Evolutionary conservation across 2,329 filamentous ascomycete genomes (phyloP).

Genomic region (Aspergillus quadrilineatus): DNA sequence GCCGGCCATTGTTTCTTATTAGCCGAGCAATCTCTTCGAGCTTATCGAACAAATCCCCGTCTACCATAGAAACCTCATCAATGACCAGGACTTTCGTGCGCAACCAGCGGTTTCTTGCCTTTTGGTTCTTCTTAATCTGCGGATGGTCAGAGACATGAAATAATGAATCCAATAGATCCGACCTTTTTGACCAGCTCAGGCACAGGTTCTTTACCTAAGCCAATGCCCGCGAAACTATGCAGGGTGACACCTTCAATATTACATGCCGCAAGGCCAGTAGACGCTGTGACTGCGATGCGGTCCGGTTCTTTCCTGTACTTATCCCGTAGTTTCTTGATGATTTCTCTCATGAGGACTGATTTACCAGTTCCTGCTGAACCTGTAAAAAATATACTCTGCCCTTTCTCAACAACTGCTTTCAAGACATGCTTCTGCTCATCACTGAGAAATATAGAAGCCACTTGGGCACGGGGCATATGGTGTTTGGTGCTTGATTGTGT

Average conservation of each 20-base stretch:
- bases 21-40: conserved; percentile 81
- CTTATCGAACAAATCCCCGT: conserved; percentile 95
- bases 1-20: conserved; percentile 84
- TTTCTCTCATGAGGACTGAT: conserved; percentile 89
- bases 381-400: conserved; percentile 94
- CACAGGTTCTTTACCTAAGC: conserved; percentile 85
- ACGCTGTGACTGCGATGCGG: conserved; percentile 87
- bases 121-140: conserved; percentile 75
- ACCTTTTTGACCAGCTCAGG: conserved; percentile 77
- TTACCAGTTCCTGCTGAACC: conserved; percentile 96
- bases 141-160: conserved; percentile 17
- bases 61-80: conserved; percentile 98
- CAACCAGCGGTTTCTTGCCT: conserved; percentile 85
- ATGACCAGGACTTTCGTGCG: conserved; percentile 83
- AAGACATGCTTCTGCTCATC: conserved; percentile 83
- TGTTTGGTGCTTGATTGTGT: conserved; percentile 43
- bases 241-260: conserved; percentile 95
- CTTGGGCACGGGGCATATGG: conserved; percentile 34
- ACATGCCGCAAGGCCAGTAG: conserved; percentile 91
- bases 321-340: conserved; percentile 75
- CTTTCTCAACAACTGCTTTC: conserved; percentile 74
- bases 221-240: conserved; percentile 94
- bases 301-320: conserved; percentile 78
- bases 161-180: not conserved
- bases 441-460: conserved; percentile 69